Evolutionary conservation across 805 yeast species (phyloP).

Genomic region (Metschnikowia gruessii): DNA sequence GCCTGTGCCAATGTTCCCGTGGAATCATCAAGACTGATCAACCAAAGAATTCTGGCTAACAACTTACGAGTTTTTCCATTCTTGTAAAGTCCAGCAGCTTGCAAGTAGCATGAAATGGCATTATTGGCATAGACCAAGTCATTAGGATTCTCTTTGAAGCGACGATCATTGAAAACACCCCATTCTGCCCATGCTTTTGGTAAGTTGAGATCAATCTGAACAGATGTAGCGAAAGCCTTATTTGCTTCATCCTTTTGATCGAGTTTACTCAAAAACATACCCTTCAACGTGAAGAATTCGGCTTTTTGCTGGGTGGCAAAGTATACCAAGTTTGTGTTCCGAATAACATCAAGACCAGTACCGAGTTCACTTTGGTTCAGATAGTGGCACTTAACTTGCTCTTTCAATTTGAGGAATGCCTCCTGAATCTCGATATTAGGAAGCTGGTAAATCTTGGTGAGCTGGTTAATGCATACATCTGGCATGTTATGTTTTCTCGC

Average conservation of each 20-base stretch:
- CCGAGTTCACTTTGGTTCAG: slow-evolving; percentile 87
- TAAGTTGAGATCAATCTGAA: slow-evolving; percentile 86
- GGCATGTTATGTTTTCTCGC: slow-evolving; percentile 97
- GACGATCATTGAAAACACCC: slow-evolving; percentile 92
- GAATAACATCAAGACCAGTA: slow-evolving; percentile 94
- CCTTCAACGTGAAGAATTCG: slow-evolving; percentile 94
- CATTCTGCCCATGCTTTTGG: slow-evolving; percentile 99
- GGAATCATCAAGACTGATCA: slow-evolving; percentile 85
- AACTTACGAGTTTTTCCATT: slow-evolving; percentile 86
- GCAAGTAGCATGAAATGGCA: slow-evolving; percentile 93
- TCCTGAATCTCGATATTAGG: slow-evolving; percentile 99
- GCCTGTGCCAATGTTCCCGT: slow-evolving; percentile 79
- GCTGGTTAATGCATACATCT: slow-evolving; percentile 90
- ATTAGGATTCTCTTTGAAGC: slow-evolving; percentile 78
- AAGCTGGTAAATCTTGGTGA: slow-evolving; percentile 88
- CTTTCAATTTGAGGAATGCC: slow-evolving; percentile 91
- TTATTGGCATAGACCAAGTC: slow-evolving; percentile 85
- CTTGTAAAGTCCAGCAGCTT: slow-evolving; percentile 96
- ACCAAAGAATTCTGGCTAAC: slow-evolving; percentile 88
- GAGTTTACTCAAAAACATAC: slow-evolving; percentile 92
- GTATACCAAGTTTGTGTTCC: slow-evolving; percentile 92
- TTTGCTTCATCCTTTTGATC: slow-evolving; percentile 93
- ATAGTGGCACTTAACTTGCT: slow-evolving; percentile 96
- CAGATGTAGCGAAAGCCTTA: slow-evolving; percentile 97
- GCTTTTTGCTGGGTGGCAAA: slow-evolving; percentile 98